phyloP scores from a whole-genome alignment of 148 eudicot genomes.

The Rhododendron molle region DNA sequence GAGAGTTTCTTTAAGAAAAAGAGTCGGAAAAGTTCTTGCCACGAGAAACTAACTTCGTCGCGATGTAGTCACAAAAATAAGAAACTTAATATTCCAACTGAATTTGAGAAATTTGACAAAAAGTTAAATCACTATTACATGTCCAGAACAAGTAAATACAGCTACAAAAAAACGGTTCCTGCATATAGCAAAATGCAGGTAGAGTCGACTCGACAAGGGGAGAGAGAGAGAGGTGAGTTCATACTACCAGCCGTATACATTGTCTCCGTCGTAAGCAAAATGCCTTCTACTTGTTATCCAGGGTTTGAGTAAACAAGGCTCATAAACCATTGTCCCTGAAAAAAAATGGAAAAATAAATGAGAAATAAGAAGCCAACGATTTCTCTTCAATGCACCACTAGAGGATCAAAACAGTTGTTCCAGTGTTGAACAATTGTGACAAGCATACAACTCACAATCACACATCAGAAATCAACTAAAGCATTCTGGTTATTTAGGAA shows the following conservation, averaged over 20 bases:
- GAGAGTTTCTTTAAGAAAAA: not conserved
- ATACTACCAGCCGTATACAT: not conserved
- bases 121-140: not conserved
- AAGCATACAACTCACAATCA: not conserved
- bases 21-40: not conserved
- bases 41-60: not conserved
- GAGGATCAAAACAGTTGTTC: not conserved
- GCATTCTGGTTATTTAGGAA: not conserved
- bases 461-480: not conserved
- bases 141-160: not conserved
- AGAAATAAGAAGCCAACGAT: not conserved
- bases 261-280: not conserved
- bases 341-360: not conserved
- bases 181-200: not conserved
- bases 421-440: not conserved
- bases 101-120: not conserved
- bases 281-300: not conserved
- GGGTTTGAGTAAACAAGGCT: not conserved
- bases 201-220: not conserved
- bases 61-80: not conserved
- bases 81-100: not conserved
- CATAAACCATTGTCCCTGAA: not conserved
- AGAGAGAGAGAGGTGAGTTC: not conserved
- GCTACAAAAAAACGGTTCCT: not conserved
- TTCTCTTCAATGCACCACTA: not conserved